Base-by-base conservation (phyloP, 108 stramenopile species). In the Fragilariopsis cylindrus region DNA sequence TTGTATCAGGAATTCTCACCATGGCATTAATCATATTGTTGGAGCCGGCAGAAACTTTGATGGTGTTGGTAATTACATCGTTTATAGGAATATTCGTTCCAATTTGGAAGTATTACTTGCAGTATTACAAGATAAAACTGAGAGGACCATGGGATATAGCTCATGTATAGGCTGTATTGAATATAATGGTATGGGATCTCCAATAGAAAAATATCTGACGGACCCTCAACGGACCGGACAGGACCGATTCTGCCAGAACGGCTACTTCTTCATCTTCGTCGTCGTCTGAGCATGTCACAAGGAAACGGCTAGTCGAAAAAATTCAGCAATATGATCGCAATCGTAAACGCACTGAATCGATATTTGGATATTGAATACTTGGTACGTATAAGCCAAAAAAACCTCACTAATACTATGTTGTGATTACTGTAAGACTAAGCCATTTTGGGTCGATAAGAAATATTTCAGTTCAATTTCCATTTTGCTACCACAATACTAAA, bases 201-300 rank as follows among this genome's bases (percentile, higher is more conserved):
- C 30, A 1, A 30, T 30, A 30, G 30, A 30, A 30, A 30, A 30
- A 30, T 30, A 30, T 30, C 1, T 21, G 21, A 30, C 96, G 91
- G 9, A 68, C 65, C 15, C 84, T 76, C 47, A 97, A 72, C 19
- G 93, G 95, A 0, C 93, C 90, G 41, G 80, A 82, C 16, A 97
- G 74, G 3, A 92, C 85, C 39, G 76, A 81, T 75, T 90, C 81
- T 15, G 97, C 92, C 11, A 95, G 80, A 43, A 82, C 58, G 12
- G 91, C 77, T 3, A 97, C 93, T 55, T 84, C 30, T 30, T 30
- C 30, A 30, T 30, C 86, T 48, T 92, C 86, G 74, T 97, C 92
- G 57, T 93, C 80, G 68, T 97, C 98, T 18, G 91, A 86, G 41
- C 90, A 81, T 45, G 93, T 90, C n/a, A 96, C 96, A 41, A 98